Conservation (phyloP, 768 basidiomycete species). For the Termitomyces sp. region DNA sequence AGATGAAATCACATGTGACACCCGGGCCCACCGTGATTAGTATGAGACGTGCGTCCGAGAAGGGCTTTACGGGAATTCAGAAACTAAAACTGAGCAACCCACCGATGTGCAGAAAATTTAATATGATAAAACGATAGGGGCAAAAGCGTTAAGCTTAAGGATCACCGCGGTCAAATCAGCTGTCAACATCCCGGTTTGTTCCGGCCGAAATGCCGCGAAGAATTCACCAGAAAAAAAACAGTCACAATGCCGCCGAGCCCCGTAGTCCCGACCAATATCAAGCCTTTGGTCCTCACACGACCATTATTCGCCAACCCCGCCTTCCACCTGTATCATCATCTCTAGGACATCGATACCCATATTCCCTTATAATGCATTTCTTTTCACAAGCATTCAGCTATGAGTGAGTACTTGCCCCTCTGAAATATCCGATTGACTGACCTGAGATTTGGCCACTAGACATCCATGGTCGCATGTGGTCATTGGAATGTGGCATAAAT, state of each 20-base stretch:
- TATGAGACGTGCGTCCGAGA: not conserved
- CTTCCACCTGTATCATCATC: slow-evolving; percentile 25
- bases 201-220: slow-evolving; percentile 16
- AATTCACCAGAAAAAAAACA: slow-evolving; percentile 2
- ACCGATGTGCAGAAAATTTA: too few species aligned
- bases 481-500: slow-evolving; percentile 93
- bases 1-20: not conserved
- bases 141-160: not conserved
- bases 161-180: not conserved
- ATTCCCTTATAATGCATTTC: slow-evolving; percentile 63
- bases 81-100: too few species aligned
- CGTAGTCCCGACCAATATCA: slow-evolving; percentile 2
- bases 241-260: slow-evolving; percentile 2
- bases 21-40: too few species aligned
- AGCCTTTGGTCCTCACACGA: slow-evolving; percentile 11
- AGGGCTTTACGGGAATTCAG: too few species aligned
- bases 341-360: slow-evolving; percentile 21
- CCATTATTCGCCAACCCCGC: slow-evolving; percentile 7
- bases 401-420: slow-evolving; percentile 55
- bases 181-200: slow-evolving; percentile 8
- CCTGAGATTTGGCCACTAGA: slow-evolving; percentile 34
- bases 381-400: slow-evolving; percentile 83
- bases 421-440: slow-evolving; percentile 11
- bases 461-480: slow-evolving; percentile 91
- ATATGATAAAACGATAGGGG: too few species aligned